phyloP scores from a whole-genome alignment of 371 early-diverging fungal genomes.

The Mortierella sp. region DNA sequence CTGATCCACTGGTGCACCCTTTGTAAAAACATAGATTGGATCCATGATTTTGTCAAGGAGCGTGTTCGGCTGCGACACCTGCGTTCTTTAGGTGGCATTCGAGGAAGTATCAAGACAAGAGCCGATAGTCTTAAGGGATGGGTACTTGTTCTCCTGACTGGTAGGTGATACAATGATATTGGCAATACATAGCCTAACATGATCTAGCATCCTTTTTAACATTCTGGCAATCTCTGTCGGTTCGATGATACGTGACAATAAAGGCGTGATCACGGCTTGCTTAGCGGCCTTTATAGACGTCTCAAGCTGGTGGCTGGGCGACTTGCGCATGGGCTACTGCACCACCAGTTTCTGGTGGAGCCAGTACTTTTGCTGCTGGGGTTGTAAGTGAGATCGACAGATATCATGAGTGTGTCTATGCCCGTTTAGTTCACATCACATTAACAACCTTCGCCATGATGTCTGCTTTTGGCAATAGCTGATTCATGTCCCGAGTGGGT shows the following conservation, averaged over 20 bases:
- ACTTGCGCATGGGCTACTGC: conserved; percentile 89
- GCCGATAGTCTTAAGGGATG: conserved; percentile 52
- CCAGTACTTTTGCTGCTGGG: conserved; percentile 94
- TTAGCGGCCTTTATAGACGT: conserved; percentile 89
- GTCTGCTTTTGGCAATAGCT: too few species aligned
- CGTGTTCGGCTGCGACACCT: conserved; percentile 78
- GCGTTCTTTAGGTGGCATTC: conserved; percentile 64
- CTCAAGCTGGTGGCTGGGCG: conserved; percentile 81
- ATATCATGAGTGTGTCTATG: conserved; percentile 19
- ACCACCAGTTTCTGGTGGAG: conserved; percentile 83
- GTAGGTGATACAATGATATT: too few species aligned
- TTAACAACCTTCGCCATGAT: too few species aligned
- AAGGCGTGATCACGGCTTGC: conserved; percentile 73
- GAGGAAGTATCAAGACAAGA: conserved; percentile 63
- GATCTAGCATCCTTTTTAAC: too few species aligned
- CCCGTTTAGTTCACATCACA: too few species aligned
- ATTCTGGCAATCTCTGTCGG: too few species aligned
- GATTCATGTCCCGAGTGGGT: conserved; percentile 63
- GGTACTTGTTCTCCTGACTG: conserved; percentile 50
- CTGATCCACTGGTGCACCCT: too few species aligned
- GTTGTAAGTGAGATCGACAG: conserved; percentile 23
- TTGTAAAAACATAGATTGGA: too few species aligned
- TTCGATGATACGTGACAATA: too few species aligned
- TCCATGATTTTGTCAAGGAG: conserved; percentile 93
- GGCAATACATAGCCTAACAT: too few species aligned